Conservation (phyloP, 2,329 filamentous ascomycete genomes). For the Exophiala sp. region DNA sequence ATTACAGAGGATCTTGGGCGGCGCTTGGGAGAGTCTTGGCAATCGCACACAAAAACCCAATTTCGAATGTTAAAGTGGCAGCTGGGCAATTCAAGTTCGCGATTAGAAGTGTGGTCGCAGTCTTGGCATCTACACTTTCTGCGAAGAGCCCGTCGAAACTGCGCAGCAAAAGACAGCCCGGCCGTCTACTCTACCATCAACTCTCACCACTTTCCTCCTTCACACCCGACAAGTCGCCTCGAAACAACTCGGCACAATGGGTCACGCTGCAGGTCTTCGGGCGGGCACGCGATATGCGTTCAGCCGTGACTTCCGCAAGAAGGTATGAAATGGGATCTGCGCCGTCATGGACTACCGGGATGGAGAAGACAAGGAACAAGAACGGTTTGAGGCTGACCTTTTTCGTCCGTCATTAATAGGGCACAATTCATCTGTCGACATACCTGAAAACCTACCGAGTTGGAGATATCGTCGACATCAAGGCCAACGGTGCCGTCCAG, state of each 20-base stretch:
- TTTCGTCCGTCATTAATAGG: slow-evolving; percentile 34
- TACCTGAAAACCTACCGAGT: slow-evolving; percentile 74
- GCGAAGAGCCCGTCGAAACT: slow-evolving; percentile 2
- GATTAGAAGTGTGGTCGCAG: not conserved
- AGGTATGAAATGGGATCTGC: slow-evolving; percentile 37
- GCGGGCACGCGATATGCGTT: slow-evolving; percentile 82
- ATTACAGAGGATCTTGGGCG: slow-evolving; percentile 11
- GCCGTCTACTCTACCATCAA: slow-evolving; percentile 8
- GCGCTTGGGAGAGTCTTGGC: slow-evolving; percentile 3
- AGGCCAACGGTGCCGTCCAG: slow-evolving; percentile 96
- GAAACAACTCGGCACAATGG: slow-evolving; percentile 47
- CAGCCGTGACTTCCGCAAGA: slow-evolving; percentile 88
- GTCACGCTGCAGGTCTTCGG: slow-evolving; percentile 82
- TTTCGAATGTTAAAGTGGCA: not conserved
- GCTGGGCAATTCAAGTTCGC: not conserved
- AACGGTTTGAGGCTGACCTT: slow-evolving; percentile 11
- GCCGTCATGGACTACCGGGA: not conserved
- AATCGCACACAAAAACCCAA: slow-evolving; percentile 12
- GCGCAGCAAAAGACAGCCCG: not conserved
- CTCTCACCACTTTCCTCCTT: slow-evolving; percentile 39
- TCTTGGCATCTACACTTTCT: slow-evolving; percentile 2
- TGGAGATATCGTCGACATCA: slow-evolving; percentile 98
- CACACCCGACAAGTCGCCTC: slow-evolving; percentile 49
- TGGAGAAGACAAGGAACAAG: not conserved
- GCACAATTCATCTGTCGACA: slow-evolving; percentile 85